Conservation (phyloP, 176 grass and related monocot genomes). For the Ananas comosus region DNA sequence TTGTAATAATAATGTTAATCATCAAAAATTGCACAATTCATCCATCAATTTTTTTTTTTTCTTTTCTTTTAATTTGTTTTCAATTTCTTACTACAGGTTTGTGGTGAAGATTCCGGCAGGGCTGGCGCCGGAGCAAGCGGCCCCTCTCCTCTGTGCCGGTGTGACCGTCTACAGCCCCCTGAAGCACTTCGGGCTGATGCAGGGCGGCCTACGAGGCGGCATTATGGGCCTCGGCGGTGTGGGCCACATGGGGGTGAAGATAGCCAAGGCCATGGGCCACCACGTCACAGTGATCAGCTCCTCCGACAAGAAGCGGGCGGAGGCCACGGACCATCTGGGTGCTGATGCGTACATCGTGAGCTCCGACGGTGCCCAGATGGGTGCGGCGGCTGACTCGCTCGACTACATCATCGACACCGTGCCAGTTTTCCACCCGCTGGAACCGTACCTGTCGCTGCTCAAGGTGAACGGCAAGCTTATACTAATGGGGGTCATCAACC, state of each 20-base stretch:
- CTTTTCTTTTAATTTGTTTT: background rate
- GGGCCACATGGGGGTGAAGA: constrained; percentile 94
- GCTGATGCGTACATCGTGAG: constrained; percentile 84
- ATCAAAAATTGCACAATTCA: too few species aligned
- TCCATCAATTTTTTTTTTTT: background rate
- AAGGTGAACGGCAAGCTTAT: constrained; percentile 69
- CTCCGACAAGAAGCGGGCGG: constrained; percentile 56
- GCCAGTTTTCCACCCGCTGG: constrained; percentile 68
- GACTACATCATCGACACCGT: constrained; percentile 99
- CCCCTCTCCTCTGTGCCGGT: constrained; percentile 80
- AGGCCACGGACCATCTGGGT: constrained; percentile 80
- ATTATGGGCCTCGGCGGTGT: constrained; percentile 88
- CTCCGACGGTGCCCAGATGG: constrained; percentile 55
- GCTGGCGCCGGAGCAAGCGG: constrained; percentile 74
- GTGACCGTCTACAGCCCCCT: constrained; percentile 93
- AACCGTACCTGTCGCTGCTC: constrained; percentile 75
- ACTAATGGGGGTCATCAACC: constrained; percentile 72
- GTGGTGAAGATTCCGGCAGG: constrained; percentile 63
- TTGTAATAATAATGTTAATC: too few species aligned
- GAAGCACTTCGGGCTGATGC: constrained; percentile 71
- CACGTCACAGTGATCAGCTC: constrained; percentile 96
- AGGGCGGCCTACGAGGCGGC: constrained; percentile 41
- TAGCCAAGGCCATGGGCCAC: constrained; percentile 86
- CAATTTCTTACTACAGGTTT: constrained; percentile 37
- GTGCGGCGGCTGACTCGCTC: constrained; percentile 36